phyloP scores from a whole-genome alignment of 148 eudicot species.

The Silene latifolia region DNA sequence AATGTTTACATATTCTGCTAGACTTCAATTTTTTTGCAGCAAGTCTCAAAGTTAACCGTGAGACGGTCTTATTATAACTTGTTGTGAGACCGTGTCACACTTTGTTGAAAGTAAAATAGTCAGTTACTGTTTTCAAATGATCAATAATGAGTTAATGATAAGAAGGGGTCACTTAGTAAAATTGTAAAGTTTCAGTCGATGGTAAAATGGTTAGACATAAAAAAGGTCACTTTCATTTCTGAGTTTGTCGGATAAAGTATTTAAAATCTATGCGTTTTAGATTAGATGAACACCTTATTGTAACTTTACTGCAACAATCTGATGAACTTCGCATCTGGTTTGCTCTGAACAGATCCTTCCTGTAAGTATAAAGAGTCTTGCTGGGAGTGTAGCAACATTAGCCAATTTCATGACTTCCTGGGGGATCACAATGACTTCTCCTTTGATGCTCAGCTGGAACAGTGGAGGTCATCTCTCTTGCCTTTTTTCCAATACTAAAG shows the following conservation, averaged over 20 bases:
- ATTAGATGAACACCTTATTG: background rate
- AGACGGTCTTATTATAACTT: too few relatives aligned
- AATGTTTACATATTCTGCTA: background rate
- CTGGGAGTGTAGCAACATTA: constrained; percentile 76
- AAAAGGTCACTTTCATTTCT: too few relatives aligned
- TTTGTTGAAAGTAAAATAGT: too few relatives aligned
- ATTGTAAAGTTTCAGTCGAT: too few relatives aligned
- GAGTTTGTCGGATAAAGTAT: background rate
- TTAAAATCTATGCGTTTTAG: background rate
- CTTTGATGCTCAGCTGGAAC: constrained; percentile 65
- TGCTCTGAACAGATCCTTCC: constrained; percentile 62
- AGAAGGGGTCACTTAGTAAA: too few relatives aligned
- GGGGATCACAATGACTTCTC: constrained; percentile 68
- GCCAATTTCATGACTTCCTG: constrained; percentile 60
- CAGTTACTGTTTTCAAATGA: too few relatives aligned
- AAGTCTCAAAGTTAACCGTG: too few relatives aligned
- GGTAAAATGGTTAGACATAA: too few relatives aligned
- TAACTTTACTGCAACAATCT: background rate
- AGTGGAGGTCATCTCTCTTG: constrained; percentile 51
- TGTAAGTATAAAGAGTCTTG: constrained; percentile 67
- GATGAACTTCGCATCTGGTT: constrained; percentile 5
- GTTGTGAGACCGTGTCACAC: too few relatives aligned
- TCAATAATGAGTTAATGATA: too few relatives aligned
- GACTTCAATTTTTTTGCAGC: too few relatives aligned
- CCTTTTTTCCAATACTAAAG: background rate